Percentiles rank a stretch among this genome's conserved stretches.
These are phyloP conservation scores for Pseudonitzschia delicatissima DNA, from an alignment of 108 stramenopile genomes.

Conservation along the genomic window DNA sequence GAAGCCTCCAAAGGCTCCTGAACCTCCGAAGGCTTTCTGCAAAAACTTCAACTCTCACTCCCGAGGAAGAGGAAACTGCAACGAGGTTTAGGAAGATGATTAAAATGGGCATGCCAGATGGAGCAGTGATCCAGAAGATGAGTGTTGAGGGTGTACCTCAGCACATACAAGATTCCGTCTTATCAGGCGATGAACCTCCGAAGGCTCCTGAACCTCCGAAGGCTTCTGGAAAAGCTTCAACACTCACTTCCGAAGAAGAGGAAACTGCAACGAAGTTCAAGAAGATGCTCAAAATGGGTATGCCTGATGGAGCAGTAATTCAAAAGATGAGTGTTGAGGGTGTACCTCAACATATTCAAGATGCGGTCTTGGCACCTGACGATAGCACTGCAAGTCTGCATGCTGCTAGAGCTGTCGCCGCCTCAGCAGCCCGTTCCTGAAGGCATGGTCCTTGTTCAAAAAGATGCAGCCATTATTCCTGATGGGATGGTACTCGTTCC, in stretches of 20 bases:
- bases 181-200: constrained; percentile 19
- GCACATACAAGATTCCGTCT: constrained; percentile 30
- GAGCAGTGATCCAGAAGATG: constrained; percentile 36
- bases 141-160: constrained; percentile 26
- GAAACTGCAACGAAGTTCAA: constrained; percentile 23
- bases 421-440: constrained; percentile 23
- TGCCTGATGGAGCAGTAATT: constrained; percentile 38
- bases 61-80: constrained; percentile 33
- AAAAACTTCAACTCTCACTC: constrained; percentile 5
- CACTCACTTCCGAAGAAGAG: constrained; percentile 25
- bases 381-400: constrained; percentile 1
- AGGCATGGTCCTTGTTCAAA: constrained; percentile 36
- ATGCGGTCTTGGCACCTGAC: constrained; percentile 23
- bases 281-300: constrained; percentile 40
- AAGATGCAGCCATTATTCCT: constrained; percentile 26
- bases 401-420: neutral
- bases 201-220: neutral
- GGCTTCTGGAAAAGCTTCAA: neutral
- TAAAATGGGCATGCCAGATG: constrained; percentile 40
- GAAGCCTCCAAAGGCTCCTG: neutral
- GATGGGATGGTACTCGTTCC: constrained; percentile 43
- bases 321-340: constrained; percentile 28
- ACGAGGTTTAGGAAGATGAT: constrained; percentile 32
- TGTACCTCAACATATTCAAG: constrained; percentile 21
- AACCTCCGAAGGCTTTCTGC: neutral